phyloP scores from a whole-genome alignment of 1,284 basidiomycete species.

The Cronartium quercuum region DNA sequence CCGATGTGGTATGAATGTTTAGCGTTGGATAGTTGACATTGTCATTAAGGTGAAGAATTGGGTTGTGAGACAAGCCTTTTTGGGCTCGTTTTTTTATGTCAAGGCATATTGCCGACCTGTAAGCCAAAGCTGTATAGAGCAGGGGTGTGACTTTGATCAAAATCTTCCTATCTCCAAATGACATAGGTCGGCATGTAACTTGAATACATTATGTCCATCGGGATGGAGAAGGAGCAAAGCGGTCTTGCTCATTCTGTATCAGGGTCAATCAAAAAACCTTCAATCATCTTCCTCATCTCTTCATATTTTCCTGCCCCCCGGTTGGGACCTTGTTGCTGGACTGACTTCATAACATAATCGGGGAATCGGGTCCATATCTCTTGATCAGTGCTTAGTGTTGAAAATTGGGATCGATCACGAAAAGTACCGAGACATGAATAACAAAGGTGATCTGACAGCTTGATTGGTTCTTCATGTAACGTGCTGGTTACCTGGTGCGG shows the following conservation, averaged over 20 bases:
- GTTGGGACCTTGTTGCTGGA: not conserved
- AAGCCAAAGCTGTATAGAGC: too few species aligned
- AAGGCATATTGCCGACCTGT: too few species aligned
- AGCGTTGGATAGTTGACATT: too few species aligned
- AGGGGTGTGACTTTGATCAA: too few species aligned
- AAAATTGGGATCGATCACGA: constrained; percentile 3
- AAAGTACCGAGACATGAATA: constrained; percentile 25
- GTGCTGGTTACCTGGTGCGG: not conserved
- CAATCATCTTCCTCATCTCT: not conserved
- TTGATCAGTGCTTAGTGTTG: not conserved
- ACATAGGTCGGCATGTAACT: too few species aligned
- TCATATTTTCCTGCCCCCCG: not conserved
- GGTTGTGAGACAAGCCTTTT: too few species aligned
- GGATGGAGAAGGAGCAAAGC: too few species aligned
- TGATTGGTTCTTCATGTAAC: not conserved
- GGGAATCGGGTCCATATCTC: not conserved
- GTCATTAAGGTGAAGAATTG: too few species aligned
- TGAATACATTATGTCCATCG: too few species aligned
- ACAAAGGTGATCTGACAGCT: constrained; percentile 9
- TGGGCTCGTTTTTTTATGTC: too few species aligned
- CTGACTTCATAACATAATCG: not conserved
- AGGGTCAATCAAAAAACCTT: not conserved
- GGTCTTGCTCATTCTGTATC: not conserved
- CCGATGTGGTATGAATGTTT: too few species aligned
- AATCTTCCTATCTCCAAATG: too few species aligned